Percentiles rank a stretch among this genome's conserved stretches.
These are phyloP conservation scores for Saprolegnia diclina DNA, from an alignment of 352 stramenopile genomes.

Conservation along the genomic window DNA sequence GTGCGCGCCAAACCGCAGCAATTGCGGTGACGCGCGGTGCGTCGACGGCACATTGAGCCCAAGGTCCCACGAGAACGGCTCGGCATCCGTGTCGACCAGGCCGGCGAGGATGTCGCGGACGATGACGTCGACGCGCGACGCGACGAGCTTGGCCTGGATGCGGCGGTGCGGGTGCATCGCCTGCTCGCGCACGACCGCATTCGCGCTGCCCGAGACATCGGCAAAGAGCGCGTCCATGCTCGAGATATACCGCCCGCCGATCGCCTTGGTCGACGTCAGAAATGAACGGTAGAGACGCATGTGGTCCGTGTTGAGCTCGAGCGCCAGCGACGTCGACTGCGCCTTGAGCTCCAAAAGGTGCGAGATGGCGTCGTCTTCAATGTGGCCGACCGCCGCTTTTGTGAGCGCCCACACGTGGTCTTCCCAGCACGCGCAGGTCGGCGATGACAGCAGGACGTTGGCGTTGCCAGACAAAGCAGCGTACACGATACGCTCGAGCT, in stretches of 20 bases:
- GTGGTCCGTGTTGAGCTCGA: conserved; percentile 60
- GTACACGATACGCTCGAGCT: conserved; percentile 80
- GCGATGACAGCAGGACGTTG: conserved; percentile 51
- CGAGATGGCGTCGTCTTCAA: conserved; percentile 64
- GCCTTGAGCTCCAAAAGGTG: conserved; percentile 69
- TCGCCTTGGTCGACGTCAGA: conserved; percentile 65
- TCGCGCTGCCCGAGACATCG: conserved; percentile 56
- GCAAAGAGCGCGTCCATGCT: conserved; percentile 72
- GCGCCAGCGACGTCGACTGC: conserved; percentile 63
- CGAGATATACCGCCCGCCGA: conserved; percentile 57
- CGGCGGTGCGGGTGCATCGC: conserved; percentile 60
- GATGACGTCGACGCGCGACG: conserved; percentile 68
- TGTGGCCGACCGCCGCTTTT: conserved; percentile 54
- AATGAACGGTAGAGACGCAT: conserved; percentile 47
- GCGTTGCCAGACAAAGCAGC: conserved; percentile 70
- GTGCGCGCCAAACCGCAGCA: conserved; percentile 73
- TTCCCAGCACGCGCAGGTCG: conserved; percentile 75
- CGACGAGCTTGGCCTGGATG: conserved; percentile 78
- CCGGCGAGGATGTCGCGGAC: conserved; percentile 57
- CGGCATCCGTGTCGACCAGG: conserved; percentile 39
- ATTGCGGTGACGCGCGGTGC: conserved; percentile 40
- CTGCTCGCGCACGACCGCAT: conserved; percentile 59
- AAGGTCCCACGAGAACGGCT: conserved; percentile 64
- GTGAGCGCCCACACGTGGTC: conserved; percentile 82
- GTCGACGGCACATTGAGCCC: conserved; percentile 29